Evolutionary conservation across 2,329 filamentous ascomycete genomes (phyloP).

Genomic region (Aspergillus sp.): DNA sequence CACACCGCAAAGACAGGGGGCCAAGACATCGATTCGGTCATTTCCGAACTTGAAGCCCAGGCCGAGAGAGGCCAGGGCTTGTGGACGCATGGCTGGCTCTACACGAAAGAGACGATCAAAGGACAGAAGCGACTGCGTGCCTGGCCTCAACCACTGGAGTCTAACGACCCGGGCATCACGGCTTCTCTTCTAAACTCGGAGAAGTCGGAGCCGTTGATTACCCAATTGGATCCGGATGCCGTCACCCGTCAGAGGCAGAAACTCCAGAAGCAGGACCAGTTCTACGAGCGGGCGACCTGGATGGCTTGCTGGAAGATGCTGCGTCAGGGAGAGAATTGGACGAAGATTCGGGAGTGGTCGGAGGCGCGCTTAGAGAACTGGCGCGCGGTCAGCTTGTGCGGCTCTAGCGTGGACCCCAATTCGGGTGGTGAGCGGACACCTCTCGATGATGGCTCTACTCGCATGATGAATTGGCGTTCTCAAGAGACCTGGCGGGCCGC

Average conservation of each 20-base stretch:
- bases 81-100: constrained; percentile 86
- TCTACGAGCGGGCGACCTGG: constrained; percentile 89
- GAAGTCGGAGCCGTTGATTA: constrained; percentile 66
- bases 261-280: constrained; percentile 79
- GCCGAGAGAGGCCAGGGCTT: constrained; percentile 74
- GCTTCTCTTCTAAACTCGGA: constrained; percentile 58
- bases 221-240: constrained; percentile 89
- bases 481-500: constrained; percentile 39
- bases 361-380: constrained; percentile 81
- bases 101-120: constrained; percentile 88
- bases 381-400: constrained; percentile 80
- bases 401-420: constrained; percentile 40
- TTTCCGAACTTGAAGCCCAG: constrained; percentile 71
- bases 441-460: constrained; percentile 36
- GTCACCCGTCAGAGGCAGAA: constrained; percentile 73
- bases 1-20: constrained; percentile 66
- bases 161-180: constrained; percentile 57
- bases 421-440: constrained; percentile 28
- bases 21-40: constrained; percentile 71
- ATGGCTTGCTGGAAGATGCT: constrained; percentile 91
- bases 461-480: constrained; percentile 42
- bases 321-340: constrained; percentile 73
- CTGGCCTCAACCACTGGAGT: constrained; percentile 65
- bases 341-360: constrained; percentile 81
- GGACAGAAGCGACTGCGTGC: constrained; percentile 76